Evolutionary conservation across 1,284 basidiomycete species (phyloP), one percentile per base, ranked within the genome.

Genomic region (Crucibulum cyathiforme): DNA sequence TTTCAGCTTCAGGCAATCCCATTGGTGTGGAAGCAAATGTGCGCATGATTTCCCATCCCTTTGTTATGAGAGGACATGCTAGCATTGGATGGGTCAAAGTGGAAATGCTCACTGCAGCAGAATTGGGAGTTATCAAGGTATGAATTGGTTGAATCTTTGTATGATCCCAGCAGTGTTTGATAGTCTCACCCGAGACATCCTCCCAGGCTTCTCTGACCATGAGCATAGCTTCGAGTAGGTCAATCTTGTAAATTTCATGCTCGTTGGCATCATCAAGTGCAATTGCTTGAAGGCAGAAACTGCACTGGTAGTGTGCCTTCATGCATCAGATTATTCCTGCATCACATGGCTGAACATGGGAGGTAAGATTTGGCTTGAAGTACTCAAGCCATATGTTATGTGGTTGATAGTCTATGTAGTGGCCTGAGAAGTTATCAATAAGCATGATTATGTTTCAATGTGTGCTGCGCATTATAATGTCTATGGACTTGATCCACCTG

Each of bases 191-290:
- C 7, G 59, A 60, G 36, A 79, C 66, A 8, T 59, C 52, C 6
- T 61, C 24, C 77, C 77, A 80, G 24, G 75, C 73, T n/a, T 61
- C 58, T 15, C 62, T 50, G 6, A 66, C 67, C 58, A 80, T 66
- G 8, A 56, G 56, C 70, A 80, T 76, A 7, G 63, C 74, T 47
- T 74, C 64, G 7, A 78, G 67, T 6, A 73, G 62, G 58, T 75
- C 62, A 47, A 81, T 72, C 19, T 76, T 70, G 62, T 75, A 80
- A 36, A 79, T 74, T 12, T 78, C 63, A n/a, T 46, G 12, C 9
- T 68, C 66, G 31, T 68, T 70, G n/a, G 63, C 66, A 17, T 75
- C 70, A 61, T 80, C 69, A 8, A 63, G 68, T 31, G 78, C 67
- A 39, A 80, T 61, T 8, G 75, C 72, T 10, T 65, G 59, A 10